Percentiles rank a stretch among this genome's conserved stretches.
Conservation (phyloP, 768 basidiomycete genomes). For the Collybia sordida region DNA sequence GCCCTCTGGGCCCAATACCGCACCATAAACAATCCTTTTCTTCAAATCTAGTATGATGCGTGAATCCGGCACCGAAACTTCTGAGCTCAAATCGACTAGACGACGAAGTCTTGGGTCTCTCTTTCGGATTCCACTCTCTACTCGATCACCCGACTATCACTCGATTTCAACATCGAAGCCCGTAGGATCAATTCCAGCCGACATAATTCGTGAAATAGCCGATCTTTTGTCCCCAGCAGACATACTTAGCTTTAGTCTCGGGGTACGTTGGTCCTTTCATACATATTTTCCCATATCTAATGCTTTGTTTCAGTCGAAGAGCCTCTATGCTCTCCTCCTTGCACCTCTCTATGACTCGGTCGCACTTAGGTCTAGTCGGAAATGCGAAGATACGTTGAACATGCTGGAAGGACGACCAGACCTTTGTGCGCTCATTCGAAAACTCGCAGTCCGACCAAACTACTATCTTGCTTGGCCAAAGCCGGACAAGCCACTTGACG, state of each 20-base stretch:
- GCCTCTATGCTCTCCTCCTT: slow-evolving; percentile 29
- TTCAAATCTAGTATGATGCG: slow-evolving; percentile 1
- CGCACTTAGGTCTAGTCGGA: slow-evolving; percentile 39
- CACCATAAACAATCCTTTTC: neutral
- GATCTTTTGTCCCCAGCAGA: slow-evolving; percentile 33
- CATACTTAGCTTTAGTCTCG: slow-evolving; percentile 40
- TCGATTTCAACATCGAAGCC: slow-evolving; percentile 19
- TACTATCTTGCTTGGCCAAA: slow-evolving; percentile 54
- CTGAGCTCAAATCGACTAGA: slow-evolving; percentile 11
- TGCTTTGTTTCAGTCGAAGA: slow-evolving; percentile 23
- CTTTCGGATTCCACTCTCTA: slow-evolving; percentile 31
- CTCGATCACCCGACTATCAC: slow-evolving; percentile 24
- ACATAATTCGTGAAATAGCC: slow-evolving; percentile 39
- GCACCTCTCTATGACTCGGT: slow-evolving; percentile 46
- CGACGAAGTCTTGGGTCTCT: slow-evolving; percentile 32
- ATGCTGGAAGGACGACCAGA: slow-evolving; percentile 35
- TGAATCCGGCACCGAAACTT: slow-evolving; percentile 1
- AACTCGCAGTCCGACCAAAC: slow-evolving; percentile 47
- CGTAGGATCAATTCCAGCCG: slow-evolving; percentile 33
- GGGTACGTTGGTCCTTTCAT: slow-evolving; percentile 27
- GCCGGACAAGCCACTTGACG: slow-evolving; percentile 37
- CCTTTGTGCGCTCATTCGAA: slow-evolving; percentile 37
- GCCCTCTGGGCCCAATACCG: neutral
- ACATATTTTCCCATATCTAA: slow-evolving; percentile 5
- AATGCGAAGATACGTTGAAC: slow-evolving; percentile 34